A percentile compares a stretch with the other conserved stretches of the same genome.
Evolutionary conservation across 768 basidiomycete genomes (phyloP).

Genomic region (Mycena floridula): DNA sequence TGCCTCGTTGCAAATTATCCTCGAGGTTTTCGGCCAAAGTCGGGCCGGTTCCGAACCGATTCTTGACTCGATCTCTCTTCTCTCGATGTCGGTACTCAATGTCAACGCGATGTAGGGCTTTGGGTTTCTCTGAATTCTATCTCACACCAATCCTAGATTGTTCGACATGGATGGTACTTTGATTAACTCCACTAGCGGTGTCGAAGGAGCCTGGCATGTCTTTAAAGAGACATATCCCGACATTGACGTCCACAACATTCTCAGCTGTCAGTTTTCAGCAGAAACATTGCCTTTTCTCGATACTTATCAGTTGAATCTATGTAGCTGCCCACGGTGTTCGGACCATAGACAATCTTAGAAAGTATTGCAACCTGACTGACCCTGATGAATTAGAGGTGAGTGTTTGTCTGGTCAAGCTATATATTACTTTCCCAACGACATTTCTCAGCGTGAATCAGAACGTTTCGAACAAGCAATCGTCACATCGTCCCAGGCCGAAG

Average conservation of each 20-base stretch:
- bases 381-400: conserved; percentile 64
- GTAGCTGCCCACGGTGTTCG: conserved; percentile 78
- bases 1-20: no score
- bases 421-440: neutral
- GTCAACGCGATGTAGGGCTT: no score
- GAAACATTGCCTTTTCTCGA: neutral
- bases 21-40: no score
- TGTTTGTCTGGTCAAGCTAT: neutral
- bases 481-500: conserved; percentile 46
- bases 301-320: no score
- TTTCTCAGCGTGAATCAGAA: conserved; percentile 59
- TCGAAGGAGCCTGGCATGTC: conserved; percentile 76
- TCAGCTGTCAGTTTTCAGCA: conserved; percentile 66
- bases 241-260: conserved; percentile 54
- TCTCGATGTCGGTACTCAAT: no score
- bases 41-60: no score
- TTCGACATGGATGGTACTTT: conserved; percentile 86
- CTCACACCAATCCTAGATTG: conserved; percentile 33
- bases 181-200: conserved; percentile 78
- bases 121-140: neutral
- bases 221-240: conserved; percentile 66
- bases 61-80: no score
- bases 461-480: conserved; percentile 81
- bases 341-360: conserved; percentile 74
- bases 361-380: conserved; percentile 64